Conservation (phyloP, 495 filamentous ascomycete species). For the Emericellopsis terricola region DNA sequence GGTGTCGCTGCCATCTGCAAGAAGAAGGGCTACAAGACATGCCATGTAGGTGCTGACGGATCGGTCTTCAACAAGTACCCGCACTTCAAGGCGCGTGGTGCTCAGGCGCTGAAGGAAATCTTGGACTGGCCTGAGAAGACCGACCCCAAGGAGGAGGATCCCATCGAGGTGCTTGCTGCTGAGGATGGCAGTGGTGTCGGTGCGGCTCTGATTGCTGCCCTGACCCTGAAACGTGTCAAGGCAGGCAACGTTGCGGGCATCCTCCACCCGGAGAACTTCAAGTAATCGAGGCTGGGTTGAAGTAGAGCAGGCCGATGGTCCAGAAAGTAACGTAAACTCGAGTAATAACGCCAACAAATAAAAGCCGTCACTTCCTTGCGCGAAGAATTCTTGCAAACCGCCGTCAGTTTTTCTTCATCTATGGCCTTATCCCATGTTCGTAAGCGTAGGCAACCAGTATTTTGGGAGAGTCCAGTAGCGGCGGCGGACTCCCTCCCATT, state of each 20-base stretch:
- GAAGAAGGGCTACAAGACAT: slow-evolving; percentile 76
- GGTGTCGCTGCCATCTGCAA: slow-evolving; percentile 89
- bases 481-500: slow-evolving; percentile 74
- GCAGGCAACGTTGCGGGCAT: slow-evolving; percentile 66
- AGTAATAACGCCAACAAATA: no score
- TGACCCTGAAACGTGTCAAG: slow-evolving; percentile 75
- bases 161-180: slow-evolving; percentile 66
- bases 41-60: slow-evolving; percentile 90
- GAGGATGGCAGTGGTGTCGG: slow-evolving; percentile 96
- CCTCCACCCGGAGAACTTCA: slow-evolving; percentile 46
- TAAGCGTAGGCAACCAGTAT: slow-evolving; percentile 35
- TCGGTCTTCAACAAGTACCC: slow-evolving; percentile 98
- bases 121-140: slow-evolving; percentile 68
- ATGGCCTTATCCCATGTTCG: slow-evolving; percentile 36
- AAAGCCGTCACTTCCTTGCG: no score
- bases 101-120: slow-evolving; percentile 78
- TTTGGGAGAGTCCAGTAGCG: slow-evolving; percentile 66
- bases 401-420: no score
- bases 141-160: slow-evolving; percentile 48
- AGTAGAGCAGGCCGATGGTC: not conserved
- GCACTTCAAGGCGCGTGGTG: slow-evolving; percentile 84
- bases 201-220: slow-evolving; percentile 80
- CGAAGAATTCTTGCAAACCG: no score
- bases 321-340: not conserved
- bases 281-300: no score